Base-by-base conservation (phyloP, 257 asterid species). In the Plantago elongata region DNA sequence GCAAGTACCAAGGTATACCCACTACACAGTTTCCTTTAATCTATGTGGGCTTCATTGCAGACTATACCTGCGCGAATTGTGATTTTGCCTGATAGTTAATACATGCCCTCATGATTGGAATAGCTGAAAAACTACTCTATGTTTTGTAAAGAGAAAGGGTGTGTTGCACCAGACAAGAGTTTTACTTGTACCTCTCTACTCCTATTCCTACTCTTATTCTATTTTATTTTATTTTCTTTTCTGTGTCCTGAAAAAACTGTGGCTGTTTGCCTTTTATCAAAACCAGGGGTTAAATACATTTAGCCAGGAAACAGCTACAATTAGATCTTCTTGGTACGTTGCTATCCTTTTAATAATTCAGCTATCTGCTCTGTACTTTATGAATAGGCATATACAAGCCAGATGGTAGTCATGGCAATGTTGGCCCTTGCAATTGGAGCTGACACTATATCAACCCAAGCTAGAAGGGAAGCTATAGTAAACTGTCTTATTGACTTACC, bases 401-500 rank as follows among this genome's bases (percentile, higher is more conserved):
- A 92, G 82, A 89, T 92, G 9, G 96, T 84, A 15, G 99, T 89
- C 73, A 89, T 92, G 99, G 97, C 93, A 67, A 89, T 93, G 96
- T 51, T 89, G 85, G 96, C 97, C 68, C 94, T 93, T 71, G 96
- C 96, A 46, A 84, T 89, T 55, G 99, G 99, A 72, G 89, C 83
- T 12, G 95, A 92, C 75, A 80, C 84, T 38, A 81, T 86, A 61
- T 86, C 97, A 37, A 92, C 80, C 71, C 84, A 74, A 79, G 82
- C 77, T 48, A 80, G 96, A 81, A 77, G 99, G 63, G 99, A 81
- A 74, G 85, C 95, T 6, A 86, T 92, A 62, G 81, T 92, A 55
- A 95, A 92, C 72, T 95, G 99, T 67, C 76, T 92, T 56, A 75
- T 83, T 73, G 90, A 87, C 69, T 83, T 92, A 76, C 99, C 99